Evolutionary conservation across 164 flowering plant species (phyloP), one percentile per base, ranked within the genome.

Genomic region (Platanus orientalis): DNA sequence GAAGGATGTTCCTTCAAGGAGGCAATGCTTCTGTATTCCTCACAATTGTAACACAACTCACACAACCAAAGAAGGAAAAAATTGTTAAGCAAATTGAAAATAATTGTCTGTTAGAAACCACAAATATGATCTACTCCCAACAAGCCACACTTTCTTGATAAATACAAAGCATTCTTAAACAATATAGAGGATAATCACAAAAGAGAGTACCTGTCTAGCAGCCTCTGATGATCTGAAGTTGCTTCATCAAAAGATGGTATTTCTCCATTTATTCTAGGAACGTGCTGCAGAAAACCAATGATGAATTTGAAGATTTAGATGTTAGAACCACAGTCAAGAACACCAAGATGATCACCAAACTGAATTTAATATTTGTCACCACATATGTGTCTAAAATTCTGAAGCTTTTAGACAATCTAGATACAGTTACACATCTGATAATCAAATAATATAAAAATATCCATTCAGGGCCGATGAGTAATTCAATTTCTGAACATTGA

Each of bases 221-320:
- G 83, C 71, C 93, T 86, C 69, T 94, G 92, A 75, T 91, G 93
- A 76, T 94, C 99, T 63, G 96, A 83, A 62, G 87, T 84, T 53
- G 83, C 99, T 81, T 91, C 99, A 72, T 94, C 96, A 63, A 76
- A 57, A 25, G 99, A 87, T 30, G 99, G 99, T 69, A 94, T 94
- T 62, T 94, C 99, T 56, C 97, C 96, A 79, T 94, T 94, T 60
- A 89, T 89, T 73, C 82, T 80, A 24, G 97, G 98, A 75, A 94
- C 80, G 79, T 94, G 96, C 98, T 94, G 88, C 70, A 73, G 10
- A 61, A 36, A 50, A 68, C 36, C 24, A 0, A 21, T n/a, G 2
- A 24, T 28, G 13, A 44, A 6, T 11, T 4, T 29, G 24, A 24
- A 17, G 10, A 21, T 29, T 49, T 23, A 30, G 16, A 57, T 14